Evolutionary conservation across 2,329 filamentous ascomycete genomes (phyloP).

Genomic region (Epichloe glyceriae): DNA sequence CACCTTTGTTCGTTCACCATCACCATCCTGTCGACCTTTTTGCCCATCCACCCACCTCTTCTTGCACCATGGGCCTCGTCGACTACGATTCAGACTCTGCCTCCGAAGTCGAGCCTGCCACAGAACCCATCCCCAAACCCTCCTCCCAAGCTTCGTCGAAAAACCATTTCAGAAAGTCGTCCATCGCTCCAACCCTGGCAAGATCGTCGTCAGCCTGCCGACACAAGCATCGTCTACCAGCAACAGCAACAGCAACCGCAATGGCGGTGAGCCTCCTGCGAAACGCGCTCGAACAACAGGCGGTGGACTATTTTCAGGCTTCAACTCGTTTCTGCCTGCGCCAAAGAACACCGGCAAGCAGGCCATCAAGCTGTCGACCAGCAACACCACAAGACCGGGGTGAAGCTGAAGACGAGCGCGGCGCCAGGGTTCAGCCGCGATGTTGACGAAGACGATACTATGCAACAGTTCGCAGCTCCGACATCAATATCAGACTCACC

Average conservation of each 20-base stretch:
- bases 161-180: slow-evolving; percentile 67
- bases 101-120: slow-evolving; percentile 32
- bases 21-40: no score
- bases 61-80: slow-evolving; percentile 59
- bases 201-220: slow-evolving; percentile 71
- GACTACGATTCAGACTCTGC: slow-evolving; percentile 54
- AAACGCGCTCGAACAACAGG: slow-evolving; percentile 52
- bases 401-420: slow-evolving; percentile 72
- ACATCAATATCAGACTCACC: not conserved
- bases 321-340: slow-evolving; percentile 76
- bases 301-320: slow-evolving; percentile 59
- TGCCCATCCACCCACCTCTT: not conserved
- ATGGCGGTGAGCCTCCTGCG: slow-evolving; percentile 37
- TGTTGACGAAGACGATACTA: slow-evolving; percentile 12
- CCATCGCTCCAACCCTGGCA: slow-evolving; percentile 67
- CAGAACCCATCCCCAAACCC: slow-evolving; percentile 18
- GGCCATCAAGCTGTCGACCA: slow-evolving; percentile 11
- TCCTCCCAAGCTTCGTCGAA: slow-evolving; percentile 24
- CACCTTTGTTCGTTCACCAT: not conserved
- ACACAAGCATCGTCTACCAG: slow-evolving; percentile 24
- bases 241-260: slow-evolving; percentile 15
- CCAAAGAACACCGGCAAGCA: slow-evolving; percentile 50
- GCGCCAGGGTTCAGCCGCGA: slow-evolving; percentile 69
- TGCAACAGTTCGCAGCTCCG: slow-evolving; percentile 2
- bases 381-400: slow-evolving; percentile 19